phyloP scores from a whole-genome alignment of 257 asterid genomes.

The Scutellaria barbata region DNA sequence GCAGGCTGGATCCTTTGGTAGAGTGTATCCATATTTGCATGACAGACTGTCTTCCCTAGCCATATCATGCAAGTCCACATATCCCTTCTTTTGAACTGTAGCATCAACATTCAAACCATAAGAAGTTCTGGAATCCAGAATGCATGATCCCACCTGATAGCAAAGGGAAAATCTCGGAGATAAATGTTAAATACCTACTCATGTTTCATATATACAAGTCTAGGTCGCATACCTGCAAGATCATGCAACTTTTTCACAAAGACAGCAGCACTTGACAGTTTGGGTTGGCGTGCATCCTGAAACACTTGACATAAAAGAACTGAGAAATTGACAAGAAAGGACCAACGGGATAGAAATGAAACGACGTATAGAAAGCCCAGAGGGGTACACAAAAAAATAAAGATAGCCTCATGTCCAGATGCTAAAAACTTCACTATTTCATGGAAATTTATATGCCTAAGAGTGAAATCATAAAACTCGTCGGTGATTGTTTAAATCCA shows the following conservation, averaged over 20 bases:
- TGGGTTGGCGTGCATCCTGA: slow-evolving; percentile 87
- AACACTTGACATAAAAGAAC: slow-evolving; percentile 23
- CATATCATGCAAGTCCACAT: slow-evolving; percentile 85
- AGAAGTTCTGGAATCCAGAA: slow-evolving; percentile 27
- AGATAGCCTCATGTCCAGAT: slow-evolving; percentile 6
- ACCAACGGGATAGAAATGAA: slow-evolving; percentile 10
- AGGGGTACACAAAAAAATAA: slow-evolving; percentile 1
- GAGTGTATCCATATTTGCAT: slow-evolving; percentile 87
- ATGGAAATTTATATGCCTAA: slow-evolving; percentile 9
- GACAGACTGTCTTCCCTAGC: slow-evolving; percentile 70
- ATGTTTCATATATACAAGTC: slow-evolving; percentile 22
- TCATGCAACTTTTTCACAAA: slow-evolving; percentile 91
- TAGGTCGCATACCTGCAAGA: slow-evolving; percentile 73
- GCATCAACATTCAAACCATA: slow-evolving; percentile 38
- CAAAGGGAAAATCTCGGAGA: slow-evolving; percentile 18
- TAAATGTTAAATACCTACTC: slow-evolving; percentile 13
- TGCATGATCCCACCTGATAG: slow-evolving; percentile 24
- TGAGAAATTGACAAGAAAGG: slow-evolving; percentile 28
- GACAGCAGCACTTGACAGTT: slow-evolving; percentile 85
- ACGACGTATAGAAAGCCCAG: slow-evolving; percentile 10
- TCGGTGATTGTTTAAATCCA: slow-evolving; percentile 1
- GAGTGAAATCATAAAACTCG: slow-evolving; percentile 20
- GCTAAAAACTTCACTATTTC: slow-evolving; percentile 21
- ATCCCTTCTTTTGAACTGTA: slow-evolving; percentile 93
- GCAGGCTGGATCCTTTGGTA: slow-evolving; percentile 82